phyloP scores from a whole-genome alignment of 306 rosid genomes.

The Rubus parviflorus region DNA sequence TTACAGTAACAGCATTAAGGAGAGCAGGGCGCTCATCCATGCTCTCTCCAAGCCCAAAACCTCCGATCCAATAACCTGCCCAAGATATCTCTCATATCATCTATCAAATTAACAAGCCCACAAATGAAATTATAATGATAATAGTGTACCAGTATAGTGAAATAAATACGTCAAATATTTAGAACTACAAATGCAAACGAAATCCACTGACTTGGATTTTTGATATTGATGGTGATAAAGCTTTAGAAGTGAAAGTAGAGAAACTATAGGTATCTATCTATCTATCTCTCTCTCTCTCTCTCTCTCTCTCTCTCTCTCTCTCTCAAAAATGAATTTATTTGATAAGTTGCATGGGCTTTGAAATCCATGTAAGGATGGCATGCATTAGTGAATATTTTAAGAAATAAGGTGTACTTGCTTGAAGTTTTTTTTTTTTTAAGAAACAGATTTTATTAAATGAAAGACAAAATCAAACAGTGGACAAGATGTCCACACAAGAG shows the following conservation, averaged over 20 bases:
- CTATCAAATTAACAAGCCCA: background rate
- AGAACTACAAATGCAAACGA: background rate
- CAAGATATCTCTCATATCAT: background rate
- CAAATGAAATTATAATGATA: background rate
- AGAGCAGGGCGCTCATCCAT: conserved; percentile 79
- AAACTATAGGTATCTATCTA: background rate
- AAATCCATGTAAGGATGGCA: background rate
- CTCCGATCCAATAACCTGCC: conserved; percentile 91
- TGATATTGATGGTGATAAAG: background rate
- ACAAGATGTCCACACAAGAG: too few species aligned
- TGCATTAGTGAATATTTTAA: background rate
- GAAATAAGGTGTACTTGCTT: background rate
- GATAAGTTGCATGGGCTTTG: background rate
- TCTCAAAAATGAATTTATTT: too few species aligned
- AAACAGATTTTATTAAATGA: too few species aligned
- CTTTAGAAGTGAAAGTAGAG: background rate
- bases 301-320: too few species aligned
- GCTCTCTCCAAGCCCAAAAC: conserved; percentile 93
- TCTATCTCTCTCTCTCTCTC: too few species aligned
- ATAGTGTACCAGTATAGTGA: background rate
- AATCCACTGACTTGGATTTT: background rate
- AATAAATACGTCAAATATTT: conserved; percentile 2
- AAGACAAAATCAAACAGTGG: too few species aligned
- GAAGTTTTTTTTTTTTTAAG: too few species aligned
- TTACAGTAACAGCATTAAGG: conserved; percentile 63